phyloP scores from a whole-genome alignment of 129 eudicot species.

The Glebionis coronaria region DNA sequence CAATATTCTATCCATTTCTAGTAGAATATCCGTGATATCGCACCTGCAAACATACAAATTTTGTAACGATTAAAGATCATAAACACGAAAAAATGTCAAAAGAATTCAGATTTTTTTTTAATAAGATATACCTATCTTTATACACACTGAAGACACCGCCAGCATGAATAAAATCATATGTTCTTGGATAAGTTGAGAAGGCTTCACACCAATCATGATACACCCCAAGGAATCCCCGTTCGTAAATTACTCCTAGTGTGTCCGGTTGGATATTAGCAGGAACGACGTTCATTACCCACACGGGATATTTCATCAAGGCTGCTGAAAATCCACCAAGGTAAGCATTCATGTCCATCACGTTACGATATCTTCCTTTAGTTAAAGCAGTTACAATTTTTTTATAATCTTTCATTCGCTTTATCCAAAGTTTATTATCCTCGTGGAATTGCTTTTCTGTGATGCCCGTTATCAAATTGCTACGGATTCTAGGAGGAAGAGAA shows the following conservation, averaged over 20 bases:
- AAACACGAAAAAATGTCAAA: neutral
- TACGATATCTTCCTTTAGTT: slow-evolving; percentile 55
- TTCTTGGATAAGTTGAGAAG: slow-evolving; percentile 86
- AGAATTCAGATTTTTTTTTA: neutral
- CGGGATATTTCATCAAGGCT: slow-evolving; percentile 65
- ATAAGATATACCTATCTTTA: slow-evolving; percentile 60
- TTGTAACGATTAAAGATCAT: neutral
- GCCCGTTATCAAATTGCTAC: slow-evolving; percentile 45
- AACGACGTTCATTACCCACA: slow-evolving; percentile 98
- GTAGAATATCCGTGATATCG: slow-evolving; percentile 62
- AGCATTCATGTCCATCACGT: slow-evolving; percentile 94
- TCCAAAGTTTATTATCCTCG: slow-evolving; percentile 69
- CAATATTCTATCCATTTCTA: slow-evolving; percentile 88
- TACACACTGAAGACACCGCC: slow-evolving; percentile 70
- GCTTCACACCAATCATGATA: slow-evolving; percentile 96
- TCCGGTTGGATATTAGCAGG: slow-evolving; percentile 53
- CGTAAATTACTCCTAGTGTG: slow-evolving; percentile 70
- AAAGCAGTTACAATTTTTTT: slow-evolving; percentile 41
- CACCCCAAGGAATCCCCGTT: slow-evolving; percentile 79
- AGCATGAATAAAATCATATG: slow-evolving; percentile 94
- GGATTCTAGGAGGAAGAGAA: slow-evolving; percentile 75
- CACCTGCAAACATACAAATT: slow-evolving; percentile 52
- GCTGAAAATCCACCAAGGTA: slow-evolving; percentile 91
- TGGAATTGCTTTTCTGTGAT: slow-evolving; percentile 44
- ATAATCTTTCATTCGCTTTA: slow-evolving; percentile 51